A percentile compares a stretch with the other conserved stretches of the same genome.
Evolutionary conservation across 495 filamentous ascomycete genomes (phyloP).

Genomic region (Aspergillus funiculosus): DNA sequence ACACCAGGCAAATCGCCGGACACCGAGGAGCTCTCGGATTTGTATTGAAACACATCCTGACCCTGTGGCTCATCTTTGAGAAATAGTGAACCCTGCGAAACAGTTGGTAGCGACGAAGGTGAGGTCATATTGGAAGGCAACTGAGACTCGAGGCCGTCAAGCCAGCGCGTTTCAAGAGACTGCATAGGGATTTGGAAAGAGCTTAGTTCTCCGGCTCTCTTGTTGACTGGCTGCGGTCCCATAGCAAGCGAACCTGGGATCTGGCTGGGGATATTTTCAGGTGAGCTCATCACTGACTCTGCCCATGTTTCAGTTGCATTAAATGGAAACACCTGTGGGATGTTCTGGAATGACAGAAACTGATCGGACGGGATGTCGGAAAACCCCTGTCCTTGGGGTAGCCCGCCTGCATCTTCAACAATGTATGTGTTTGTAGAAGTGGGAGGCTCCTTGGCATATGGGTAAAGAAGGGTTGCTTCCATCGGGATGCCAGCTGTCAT

Average conservation of each 20-base stretch:
- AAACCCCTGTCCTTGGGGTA: conserved; percentile 32
- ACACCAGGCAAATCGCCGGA: conserved; percentile 33
- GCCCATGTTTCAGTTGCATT: conserved; percentile 30
- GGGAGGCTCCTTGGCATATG: conserved; percentile 31
- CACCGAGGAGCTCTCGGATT: conserved; percentile 39
- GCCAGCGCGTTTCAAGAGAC: conserved; percentile 37
- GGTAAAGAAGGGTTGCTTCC: conserved; percentile 36
- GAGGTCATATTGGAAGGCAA: conserved; percentile 31
- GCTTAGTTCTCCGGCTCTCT: conserved; percentile 18
- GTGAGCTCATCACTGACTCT: conserved; percentile 18
- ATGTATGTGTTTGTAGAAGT: conserved; percentile 33
- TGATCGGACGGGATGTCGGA: conserved; percentile 30
- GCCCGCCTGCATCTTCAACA: conserved; percentile 37
- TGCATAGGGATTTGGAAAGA: conserved; percentile 28
- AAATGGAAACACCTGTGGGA: conserved; percentile 33
- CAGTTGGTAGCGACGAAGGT: conserved; percentile 19
- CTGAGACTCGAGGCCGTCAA: conserved; percentile 34
- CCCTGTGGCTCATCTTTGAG: conserved; percentile 21
- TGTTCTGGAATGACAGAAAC: conserved; percentile 33
- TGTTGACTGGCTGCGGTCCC: conserved; percentile 22
- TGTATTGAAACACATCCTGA: conserved; percentile 34
- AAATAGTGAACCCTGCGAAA: conserved; percentile 17
- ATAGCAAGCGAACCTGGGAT: conserved; percentile 21
- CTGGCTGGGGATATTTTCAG: conserved; percentile 23
- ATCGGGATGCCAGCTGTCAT: conserved; percentile 32